phyloP scores from a whole-genome alignment of 2,329 filamentous ascomycete genomes.

The Thelonectria blattea region DNA sequence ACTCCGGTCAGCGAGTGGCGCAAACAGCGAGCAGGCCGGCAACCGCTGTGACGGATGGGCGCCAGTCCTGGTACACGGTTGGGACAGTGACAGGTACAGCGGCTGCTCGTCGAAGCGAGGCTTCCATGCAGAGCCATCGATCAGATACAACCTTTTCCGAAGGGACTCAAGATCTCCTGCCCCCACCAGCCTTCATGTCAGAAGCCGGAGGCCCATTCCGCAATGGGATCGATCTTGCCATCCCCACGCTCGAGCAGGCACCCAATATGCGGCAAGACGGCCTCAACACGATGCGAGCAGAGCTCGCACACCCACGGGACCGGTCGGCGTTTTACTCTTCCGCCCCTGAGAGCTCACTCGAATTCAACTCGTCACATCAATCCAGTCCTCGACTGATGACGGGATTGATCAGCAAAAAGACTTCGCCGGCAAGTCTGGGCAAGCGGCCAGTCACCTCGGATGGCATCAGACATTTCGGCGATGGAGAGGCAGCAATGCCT shows the following conservation, averaged over 20 bases:
- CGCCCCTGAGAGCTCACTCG: conserved; percentile 44
- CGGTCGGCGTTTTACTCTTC: conserved; percentile 37
- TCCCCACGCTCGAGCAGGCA: conserved; percentile 39
- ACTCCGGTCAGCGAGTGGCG: conserved; percentile 29
- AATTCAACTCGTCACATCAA: conserved; percentile 39
- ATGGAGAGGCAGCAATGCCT: conserved; percentile 33
- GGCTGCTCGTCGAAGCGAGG: conserved; percentile 34
- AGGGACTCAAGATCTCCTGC: conserved; percentile 42
- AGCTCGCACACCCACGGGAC: conserved; percentile 27
- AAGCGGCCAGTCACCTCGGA: conserved; percentile 7
- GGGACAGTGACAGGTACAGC: conserved; percentile 35
- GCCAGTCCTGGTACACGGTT: conserved; percentile 46
- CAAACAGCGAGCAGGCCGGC: conserved; percentile 29
- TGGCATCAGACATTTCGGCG: conserved; percentile 17
- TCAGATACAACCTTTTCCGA: conserved; percentile 39
- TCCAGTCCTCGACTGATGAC: conserved; percentile 35
- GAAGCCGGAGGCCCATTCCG: conserved; percentile 38
- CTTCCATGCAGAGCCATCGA: conserved; percentile 33
- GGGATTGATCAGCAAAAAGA: conserved; percentile 14
- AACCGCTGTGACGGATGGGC: conserved; percentile 31
- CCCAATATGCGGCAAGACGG: conserved; percentile 32
- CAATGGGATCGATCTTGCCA: conserved; percentile 37
- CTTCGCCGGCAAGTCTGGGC: conserved; percentile 6
- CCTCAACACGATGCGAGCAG: conserved; percentile 20
- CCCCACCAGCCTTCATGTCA: conserved; percentile 38